These are phyloP conservation scores for Galerina marginata DNA, from an alignment of 768 basidiomycete genomes.

Conservation along the genomic window DNA sequence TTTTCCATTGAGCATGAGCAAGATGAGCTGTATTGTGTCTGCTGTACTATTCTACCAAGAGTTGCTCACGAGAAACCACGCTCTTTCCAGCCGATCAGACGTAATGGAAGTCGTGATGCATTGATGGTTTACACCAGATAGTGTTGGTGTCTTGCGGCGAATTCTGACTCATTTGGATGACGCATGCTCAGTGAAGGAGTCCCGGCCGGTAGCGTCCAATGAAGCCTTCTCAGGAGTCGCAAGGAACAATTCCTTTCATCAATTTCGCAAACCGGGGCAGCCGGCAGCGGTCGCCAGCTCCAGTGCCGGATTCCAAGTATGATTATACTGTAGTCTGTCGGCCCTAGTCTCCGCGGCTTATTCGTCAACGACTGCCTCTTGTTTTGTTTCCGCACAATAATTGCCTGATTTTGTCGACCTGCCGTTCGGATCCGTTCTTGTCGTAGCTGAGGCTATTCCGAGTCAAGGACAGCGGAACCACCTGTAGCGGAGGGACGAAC, in stretches of 20 bases:
- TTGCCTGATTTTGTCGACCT: neutral
- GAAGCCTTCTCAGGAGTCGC: neutral
- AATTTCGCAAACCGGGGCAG: constrained; percentile 10
- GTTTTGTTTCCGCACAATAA: neutral
- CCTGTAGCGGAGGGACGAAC: neutral
- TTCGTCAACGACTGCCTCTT: neutral
- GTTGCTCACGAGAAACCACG: neutral
- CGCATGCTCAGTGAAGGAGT: too few relatives aligned
- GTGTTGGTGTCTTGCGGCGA: constrained; percentile 5
- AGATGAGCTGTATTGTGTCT: neutral
- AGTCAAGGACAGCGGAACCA: neutral
- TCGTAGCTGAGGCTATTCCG: neutral
- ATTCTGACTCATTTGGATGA: neutral
- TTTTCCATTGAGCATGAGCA: constrained; percentile 1
- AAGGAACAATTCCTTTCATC: neutral
- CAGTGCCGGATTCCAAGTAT: too few relatives aligned
- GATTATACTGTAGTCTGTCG: neutral
- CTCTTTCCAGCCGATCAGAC: constrained; percentile 13
- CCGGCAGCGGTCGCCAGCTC: constrained; percentile 4
- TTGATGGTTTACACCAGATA: neutral
- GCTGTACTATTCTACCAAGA: neutral
- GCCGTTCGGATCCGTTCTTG: neutral
- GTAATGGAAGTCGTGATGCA: constrained; percentile 18
- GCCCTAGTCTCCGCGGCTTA: neutral
- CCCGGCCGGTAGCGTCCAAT: neutral